Base-by-base conservation (phyloP, 352 stramenopile genomes). In the Pythium brachiatum region DNA sequence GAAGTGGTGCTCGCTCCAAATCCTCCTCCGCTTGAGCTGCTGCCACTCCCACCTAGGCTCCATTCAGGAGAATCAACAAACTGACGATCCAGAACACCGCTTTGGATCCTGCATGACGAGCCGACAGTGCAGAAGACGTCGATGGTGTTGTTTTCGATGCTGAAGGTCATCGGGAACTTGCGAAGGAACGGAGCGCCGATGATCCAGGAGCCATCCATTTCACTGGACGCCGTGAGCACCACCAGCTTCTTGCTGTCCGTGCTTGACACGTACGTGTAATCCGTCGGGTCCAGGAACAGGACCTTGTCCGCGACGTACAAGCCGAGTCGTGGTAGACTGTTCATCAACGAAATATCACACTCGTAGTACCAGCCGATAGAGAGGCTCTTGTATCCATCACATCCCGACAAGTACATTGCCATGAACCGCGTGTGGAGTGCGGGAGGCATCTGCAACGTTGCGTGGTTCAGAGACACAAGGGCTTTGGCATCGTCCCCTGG, bases 141-240 rank as follows among this genome's bases (percentile, higher is more conserved):
- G 21, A 62, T 48, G 44, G 23, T 51, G n/a, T 47, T 18, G 3
- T 43, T n/a, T 7, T 48, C 21, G 7, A n/a, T 2, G 6, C 31
- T 23, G 34, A 64, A 64, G 48, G 23, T 38, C 3, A 36, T 15
- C 0, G 57, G 47, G 36, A 64, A 64, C 36, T 64, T 64, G 34
- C 57, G 57, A 1, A 44, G 16, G 16, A 44, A 44, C 38, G 38
- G 38, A 44, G 38, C 38, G 0, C 38, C 38, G 11, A 44, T 7
- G 5, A 44, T 18, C 38, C 38, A 44, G 16, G 38, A 4, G 38
- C 23, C 38, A 9, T 23, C 38, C 16, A 11, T 3, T 2, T 6
- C 38, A 18, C 38, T 16, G 8, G 16, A 23, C 38, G 38, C 11
- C 18, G 23, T 7, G 16, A 44, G 11, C 38, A 44, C 38, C 16